Evolutionary conservation across 371 early-diverging fungal genomes (phyloP).

Genomic region (Funneliformis caledonium): DNA sequence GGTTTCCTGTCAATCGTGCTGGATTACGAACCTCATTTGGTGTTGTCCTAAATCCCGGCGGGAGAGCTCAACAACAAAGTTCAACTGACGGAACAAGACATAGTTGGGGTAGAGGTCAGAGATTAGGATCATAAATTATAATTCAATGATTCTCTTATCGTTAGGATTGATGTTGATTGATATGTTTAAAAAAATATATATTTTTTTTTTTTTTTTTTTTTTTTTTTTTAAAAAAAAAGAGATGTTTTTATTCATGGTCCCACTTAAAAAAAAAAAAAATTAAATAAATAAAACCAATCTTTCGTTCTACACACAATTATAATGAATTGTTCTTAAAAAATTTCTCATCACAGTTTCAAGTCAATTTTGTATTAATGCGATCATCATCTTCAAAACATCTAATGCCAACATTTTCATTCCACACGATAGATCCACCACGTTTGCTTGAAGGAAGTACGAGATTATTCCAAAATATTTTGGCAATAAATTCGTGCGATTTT

Average conservation of each 20-base stretch:
- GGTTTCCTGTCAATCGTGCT: slow-evolving; percentile 48
- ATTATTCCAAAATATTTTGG: slow-evolving; percentile 31
- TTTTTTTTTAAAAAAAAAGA: background rate
- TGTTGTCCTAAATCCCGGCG: background rate
- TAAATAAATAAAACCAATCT: no score
- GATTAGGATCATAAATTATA: slow-evolving; percentile 25
- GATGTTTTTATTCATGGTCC: no score
- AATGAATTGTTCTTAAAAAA: no score
- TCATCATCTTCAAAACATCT: slow-evolving; percentile 29
- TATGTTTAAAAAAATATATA: background rate
- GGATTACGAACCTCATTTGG: slow-evolving; percentile 16
- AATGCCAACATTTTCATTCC: background rate
- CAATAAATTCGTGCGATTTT: background rate
- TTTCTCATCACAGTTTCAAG: background rate
- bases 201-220: background rate
- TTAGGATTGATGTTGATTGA: background rate
- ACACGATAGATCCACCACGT: background rate
- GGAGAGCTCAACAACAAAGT: no score
- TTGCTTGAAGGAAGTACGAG: background rate
- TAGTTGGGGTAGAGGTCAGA: slow-evolving; percentile 26
- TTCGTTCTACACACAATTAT: no score
- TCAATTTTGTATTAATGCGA: slow-evolving; percentile 10
- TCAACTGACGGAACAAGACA: background rate
- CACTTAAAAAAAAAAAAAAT: no score
- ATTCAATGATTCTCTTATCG: background rate